These are phyloP conservation scores for Avicennia marina DNA, from an alignment of 257 asterid species.

Conservation along the genomic window DNA sequence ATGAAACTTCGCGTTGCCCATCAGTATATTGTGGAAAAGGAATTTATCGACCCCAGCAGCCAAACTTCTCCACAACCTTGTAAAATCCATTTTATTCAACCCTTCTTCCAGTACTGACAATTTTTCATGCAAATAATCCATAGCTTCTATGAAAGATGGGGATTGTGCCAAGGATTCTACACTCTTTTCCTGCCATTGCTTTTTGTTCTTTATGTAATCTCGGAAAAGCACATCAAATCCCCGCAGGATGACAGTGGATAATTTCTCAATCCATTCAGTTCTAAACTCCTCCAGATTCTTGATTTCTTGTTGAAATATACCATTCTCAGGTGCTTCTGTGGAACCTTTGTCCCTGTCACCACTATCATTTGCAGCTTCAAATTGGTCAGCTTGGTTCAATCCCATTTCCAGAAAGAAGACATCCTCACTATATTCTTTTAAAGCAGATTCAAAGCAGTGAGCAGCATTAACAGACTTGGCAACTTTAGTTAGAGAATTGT, in stretches of 20 bases:
- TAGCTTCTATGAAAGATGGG: slow-evolving; percentile 57
- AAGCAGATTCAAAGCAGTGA: slow-evolving; percentile 38
- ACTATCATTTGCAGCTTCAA: slow-evolving; percentile 24
- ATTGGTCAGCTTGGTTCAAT: slow-evolving; percentile 24
- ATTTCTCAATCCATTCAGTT: slow-evolving; percentile 73
- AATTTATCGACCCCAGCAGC: slow-evolving; percentile 65
- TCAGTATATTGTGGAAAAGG: slow-evolving; percentile 45
- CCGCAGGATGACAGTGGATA: slow-evolving; percentile 75
- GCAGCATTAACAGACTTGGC: slow-evolving; percentile 73
- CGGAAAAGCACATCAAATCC: slow-evolving; percentile 80
- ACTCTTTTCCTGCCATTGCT: slow-evolving; percentile 80
- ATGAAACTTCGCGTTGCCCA: slow-evolving; percentile 57
- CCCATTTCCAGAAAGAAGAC: slow-evolving; percentile 86
- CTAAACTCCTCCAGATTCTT: slow-evolving; percentile 53
- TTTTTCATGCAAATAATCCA: slow-evolving; percentile 82
- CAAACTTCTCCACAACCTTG: slow-evolving; percentile 78
- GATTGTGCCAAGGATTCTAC: slow-evolving; percentile 57
- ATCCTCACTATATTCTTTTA: slow-evolving; percentile 76
- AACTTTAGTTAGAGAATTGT: slow-evolving; percentile 71
- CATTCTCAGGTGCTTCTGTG: slow-evolving; percentile 28
- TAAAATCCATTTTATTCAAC: slow-evolving; percentile 61
- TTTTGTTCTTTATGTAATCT: slow-evolving; percentile 79
- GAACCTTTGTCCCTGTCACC: slow-evolving; percentile 17
- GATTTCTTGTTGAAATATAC: slow-evolving; percentile 52
- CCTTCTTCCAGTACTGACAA: slow-evolving; percentile 54